These are phyloP conservation scores for Corchorus olitorius DNA, from an alignment of 345 rosid species.

Conservation along the genomic window DNA sequence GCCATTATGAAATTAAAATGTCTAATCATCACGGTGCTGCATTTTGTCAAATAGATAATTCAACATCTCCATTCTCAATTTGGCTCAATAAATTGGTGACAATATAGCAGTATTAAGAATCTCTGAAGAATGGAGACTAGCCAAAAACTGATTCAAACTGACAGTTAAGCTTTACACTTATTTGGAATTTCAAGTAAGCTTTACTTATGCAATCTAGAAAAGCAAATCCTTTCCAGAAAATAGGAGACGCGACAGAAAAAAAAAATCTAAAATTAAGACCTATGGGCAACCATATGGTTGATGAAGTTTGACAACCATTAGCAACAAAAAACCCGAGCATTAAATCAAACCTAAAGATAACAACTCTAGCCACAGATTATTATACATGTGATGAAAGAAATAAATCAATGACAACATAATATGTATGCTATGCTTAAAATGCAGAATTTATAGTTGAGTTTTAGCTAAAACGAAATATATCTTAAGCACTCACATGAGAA, in stretches of 20 bases:
- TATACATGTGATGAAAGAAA: background rate
- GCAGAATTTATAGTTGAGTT: background rate
- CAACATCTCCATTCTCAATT: background rate
- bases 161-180: background rate
- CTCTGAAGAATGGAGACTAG: background rate
- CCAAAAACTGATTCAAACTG: background rate
- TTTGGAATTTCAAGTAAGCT: background rate
- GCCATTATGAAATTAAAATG: background rate
- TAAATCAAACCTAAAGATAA: background rate
- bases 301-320: background rate
- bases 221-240: background rate
- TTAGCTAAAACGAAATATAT: background rate
- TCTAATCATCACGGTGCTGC: background rate
- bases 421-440: background rate
- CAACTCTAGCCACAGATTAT: background rate
- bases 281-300: background rate
- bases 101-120: background rate
- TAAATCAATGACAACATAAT: background rate
- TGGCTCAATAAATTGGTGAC: background rate
- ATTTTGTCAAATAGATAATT: background rate
- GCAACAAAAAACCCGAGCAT: background rate
- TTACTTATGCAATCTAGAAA: background rate
- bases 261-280: conserved; percentile 1
- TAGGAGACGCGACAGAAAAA: background rate
- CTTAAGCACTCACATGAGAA: conserved; percentile 71